A percentile compares a stretch with the other conserved stretches of the same genome.
Conservation (phyloP, 2,329 filamentous ascomycete genomes). For the Apiospora hydei region DNA sequence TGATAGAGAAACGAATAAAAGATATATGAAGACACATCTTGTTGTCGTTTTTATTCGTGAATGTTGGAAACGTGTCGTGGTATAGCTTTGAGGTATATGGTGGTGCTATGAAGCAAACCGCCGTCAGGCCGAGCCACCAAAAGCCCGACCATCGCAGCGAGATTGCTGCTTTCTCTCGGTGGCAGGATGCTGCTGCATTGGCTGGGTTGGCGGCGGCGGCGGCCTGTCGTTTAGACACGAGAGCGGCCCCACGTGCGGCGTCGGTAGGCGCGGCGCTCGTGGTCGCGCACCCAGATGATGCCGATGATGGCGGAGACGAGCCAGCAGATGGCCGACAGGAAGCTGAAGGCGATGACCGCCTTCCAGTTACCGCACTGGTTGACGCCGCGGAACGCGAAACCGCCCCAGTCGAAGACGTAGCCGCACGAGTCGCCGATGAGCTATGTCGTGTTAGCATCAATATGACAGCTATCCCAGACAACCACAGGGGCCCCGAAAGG, state of each 20-base stretch:
- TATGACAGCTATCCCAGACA: too few relatives aligned
- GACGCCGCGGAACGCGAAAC: conserved; percentile 55
- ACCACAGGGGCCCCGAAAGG: neutral
- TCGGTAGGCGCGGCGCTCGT: conserved; percentile 42
- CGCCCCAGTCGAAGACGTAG: conserved; percentile 65
- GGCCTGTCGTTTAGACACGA: conserved; percentile 35
- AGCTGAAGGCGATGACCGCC: conserved; percentile 74
- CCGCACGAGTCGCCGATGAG: conserved; percentile 54
- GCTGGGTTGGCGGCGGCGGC: neutral
- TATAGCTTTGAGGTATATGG: neutral
- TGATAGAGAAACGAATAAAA: neutral
- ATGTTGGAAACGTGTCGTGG: neutral
- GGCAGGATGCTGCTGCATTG: neutral
- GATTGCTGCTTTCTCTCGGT: neutral
- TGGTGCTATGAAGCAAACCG: neutral
- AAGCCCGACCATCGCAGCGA: neutral
- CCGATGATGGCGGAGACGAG: conserved; percentile 68
- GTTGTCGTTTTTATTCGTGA: neutral
- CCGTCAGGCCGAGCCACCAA: neutral
- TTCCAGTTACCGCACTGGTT: conserved; percentile 73
- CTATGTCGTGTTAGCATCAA: neutral
- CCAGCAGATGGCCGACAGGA: conserved; percentile 76
- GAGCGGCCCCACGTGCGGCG: conserved; percentile 40
- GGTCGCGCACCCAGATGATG: conserved; percentile 59
- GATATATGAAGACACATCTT: neutral